These are phyloP conservation scores for Entelexis sorbosivorans DNA, from an alignment of 1,139 yeast genomes.

Conservation along the genomic window DNA sequence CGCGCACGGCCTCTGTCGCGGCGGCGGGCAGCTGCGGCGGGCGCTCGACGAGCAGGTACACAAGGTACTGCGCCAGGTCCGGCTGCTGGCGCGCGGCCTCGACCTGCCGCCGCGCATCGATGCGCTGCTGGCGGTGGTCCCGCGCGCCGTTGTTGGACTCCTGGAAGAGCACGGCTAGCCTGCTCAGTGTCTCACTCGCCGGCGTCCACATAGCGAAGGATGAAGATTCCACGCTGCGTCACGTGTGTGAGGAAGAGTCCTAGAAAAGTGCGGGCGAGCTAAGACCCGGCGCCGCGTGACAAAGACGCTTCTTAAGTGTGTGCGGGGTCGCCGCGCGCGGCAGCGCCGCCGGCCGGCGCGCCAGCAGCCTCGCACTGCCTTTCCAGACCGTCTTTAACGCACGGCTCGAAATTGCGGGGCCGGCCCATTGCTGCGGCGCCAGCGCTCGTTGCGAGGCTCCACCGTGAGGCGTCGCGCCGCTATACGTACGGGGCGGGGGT, in stretches of 20 bases:
- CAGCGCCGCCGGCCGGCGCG: no score
- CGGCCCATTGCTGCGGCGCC: no score
- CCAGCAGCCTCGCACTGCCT: no score
- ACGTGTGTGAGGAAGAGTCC: background rate
- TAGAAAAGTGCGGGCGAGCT: background rate
- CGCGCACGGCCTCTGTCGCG: constrained; percentile 51
- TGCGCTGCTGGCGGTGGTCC: constrained; percentile 15
- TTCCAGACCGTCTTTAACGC: no score
- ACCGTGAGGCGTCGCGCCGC: no score
- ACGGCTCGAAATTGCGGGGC: no score
- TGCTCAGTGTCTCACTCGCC: constrained; percentile 10
- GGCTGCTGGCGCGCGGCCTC: constrained; percentile 57
- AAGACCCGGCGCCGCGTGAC: background rate
- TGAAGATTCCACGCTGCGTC: constrained; percentile 4
- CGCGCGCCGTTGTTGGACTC: constrained; percentile 19
- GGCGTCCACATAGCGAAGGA: constrained; percentile 19
- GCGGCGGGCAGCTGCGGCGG: constrained; percentile 35
- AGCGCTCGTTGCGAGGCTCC: no score
- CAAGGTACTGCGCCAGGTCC: constrained; percentile 68
- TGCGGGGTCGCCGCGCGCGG: background rate
- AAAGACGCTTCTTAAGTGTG: background rate
- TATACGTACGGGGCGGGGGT: no score
- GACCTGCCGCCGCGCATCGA: constrained; percentile 39
- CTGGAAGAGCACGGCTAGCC: constrained; percentile 19
- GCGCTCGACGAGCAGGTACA: constrained; percentile 46